Evolutionary conservation across 768 basidiomycete species (phyloP), one percentile per base, ranked within the genome.

Genomic region (Pleurotus platypus): DNA sequence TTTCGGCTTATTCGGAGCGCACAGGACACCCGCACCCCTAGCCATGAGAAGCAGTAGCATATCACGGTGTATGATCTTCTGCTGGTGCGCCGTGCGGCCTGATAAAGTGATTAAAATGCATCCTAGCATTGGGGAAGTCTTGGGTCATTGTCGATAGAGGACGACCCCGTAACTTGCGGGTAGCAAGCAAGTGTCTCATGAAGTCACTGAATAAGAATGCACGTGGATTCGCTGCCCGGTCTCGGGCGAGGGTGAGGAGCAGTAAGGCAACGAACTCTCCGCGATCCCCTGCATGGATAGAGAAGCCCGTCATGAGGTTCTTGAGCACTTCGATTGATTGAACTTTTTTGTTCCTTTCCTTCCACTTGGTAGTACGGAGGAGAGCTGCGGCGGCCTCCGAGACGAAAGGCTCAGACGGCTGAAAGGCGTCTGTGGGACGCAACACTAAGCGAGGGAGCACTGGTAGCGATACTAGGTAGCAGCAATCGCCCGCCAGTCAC

Each of bases 61-160:
- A 48, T 61, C n/a, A 40, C 45, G 45, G 53, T 66, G 58, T 18
- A 70, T 58, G 24, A 59, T 57, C n/a, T 49, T 49, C 30, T 57
- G 60, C 45, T 71, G 56, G 47, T 67, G 58, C 11, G 68, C 64
- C 50, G 47, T 67, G 58, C 11, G 68, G 65, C 50, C 69, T 68
- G 62, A 73, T 59, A 40, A 65, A 70, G 58, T 73, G 70, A 46
- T 63, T 72, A 63, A 72, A 73, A 57, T 70, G 63, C 42, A 70
- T 61, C 9, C 46, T 38, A 24, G 61, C 51, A 11, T 64, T 47
- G 4, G 22, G 45, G 57, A 70, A 70, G 18, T 56, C 59, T 2
- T 61, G 18, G 18, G 18, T 18, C 18, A 18, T 18, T 18, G 18
- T 18, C 18, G 18, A 18, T 18, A 18, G 18, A 18, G 18, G 18